Evolutionary conservation across 441 rosid species (phyloP).

Genomic region (Adansonia grandidieri): DNA sequence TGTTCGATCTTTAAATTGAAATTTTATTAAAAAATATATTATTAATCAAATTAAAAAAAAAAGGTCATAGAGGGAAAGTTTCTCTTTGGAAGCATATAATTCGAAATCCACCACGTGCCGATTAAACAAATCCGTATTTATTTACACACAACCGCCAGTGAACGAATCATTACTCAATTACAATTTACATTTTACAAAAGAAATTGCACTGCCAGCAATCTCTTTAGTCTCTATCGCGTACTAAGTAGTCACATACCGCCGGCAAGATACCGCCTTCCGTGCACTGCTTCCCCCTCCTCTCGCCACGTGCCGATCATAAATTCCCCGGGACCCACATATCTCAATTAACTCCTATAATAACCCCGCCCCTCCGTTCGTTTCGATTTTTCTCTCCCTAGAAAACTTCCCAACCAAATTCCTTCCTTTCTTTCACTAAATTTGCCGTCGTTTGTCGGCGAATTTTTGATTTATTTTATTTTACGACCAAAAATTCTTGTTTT

Average conservation of each 20-base stretch:
- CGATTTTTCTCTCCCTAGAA: neutral
- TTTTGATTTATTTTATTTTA: constrained; percentile 7
- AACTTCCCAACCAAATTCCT: neutral
- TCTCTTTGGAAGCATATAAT: neutral
- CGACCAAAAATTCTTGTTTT: constrained; percentile 2
- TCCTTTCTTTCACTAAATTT: neutral
- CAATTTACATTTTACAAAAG: neutral
- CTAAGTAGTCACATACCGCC: neutral
- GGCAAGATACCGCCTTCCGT: neutral
- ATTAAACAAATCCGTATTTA: neutral
- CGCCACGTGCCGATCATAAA: constrained; percentile 32
- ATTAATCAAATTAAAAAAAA: no score
- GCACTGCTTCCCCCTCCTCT: neutral
- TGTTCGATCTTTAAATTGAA: no score
- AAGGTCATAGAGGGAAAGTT: neutral
- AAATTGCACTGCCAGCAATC: neutral
- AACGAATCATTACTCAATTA: constrained; percentile 24
- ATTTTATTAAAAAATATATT: no score
- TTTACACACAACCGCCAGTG: neutral
- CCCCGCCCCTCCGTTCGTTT: neutral
- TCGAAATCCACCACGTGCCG: neutral
- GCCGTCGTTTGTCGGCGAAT: constrained; percentile 29
- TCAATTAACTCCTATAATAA: neutral
- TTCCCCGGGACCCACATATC: neutral
- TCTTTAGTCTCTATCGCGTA: neutral